A percentile compares a stretch with the other conserved stretches of the same genome.
Evolutionary conservation across 1,139 yeast genomes (phyloP).

Genomic region (Candida anutae): DNA sequence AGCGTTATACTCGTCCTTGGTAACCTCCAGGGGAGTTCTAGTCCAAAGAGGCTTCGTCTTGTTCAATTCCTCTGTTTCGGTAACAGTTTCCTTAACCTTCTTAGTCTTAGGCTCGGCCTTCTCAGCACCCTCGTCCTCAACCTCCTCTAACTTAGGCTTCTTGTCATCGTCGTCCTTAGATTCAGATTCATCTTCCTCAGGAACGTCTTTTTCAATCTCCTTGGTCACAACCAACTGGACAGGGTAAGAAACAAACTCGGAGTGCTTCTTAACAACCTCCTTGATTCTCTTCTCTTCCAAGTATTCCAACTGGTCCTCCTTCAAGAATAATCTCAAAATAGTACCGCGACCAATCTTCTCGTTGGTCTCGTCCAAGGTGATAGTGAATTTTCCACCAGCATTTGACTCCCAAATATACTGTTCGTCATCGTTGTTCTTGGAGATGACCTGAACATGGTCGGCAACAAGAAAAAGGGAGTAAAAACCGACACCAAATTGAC

Average conservation of each 20-base stretch:
- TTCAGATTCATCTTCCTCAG: slow-evolving; percentile 56
- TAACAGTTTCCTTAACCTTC: slow-evolving; percentile 78
- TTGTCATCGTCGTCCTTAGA: slow-evolving; percentile 50
- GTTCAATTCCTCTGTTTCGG: slow-evolving; percentile 95
- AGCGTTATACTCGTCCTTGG: slow-evolving; percentile 98
- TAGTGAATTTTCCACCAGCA: slow-evolving; percentile 99
- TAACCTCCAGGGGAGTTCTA: slow-evolving; percentile 95
- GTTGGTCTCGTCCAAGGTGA: slow-evolving; percentile 80
- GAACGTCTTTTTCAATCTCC: slow-evolving; percentile 96
- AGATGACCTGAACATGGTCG: slow-evolving; percentile 96
- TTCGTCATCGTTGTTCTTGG: slow-evolving; percentile 98
- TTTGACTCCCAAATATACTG: slow-evolving; percentile 99
- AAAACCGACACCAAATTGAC: slow-evolving; percentile 99
- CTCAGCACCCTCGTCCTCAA: slow-evolving; percentile 57
- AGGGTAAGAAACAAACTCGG: slow-evolving; percentile 99
- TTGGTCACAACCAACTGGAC: slow-evolving; percentile 96
- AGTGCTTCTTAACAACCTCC: slow-evolving; percentile 99
- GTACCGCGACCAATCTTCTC: slow-evolving; percentile 95
- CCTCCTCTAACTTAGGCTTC: slow-evolving; percentile 58
- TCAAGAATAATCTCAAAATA: slow-evolving; percentile 88
- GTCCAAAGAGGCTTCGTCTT: slow-evolving; percentile 99
- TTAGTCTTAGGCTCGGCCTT: slow-evolving; percentile 68
- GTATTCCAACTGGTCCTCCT: slow-evolving; percentile 98
- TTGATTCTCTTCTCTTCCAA: slow-evolving; percentile 99
- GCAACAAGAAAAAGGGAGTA: slow-evolving; percentile 99